Percentiles rank a stretch among this genome's conserved stretches.
Evolutionary conservation across 176 grass and related monocot species (phyloP).

Genomic region (Raddia guianensis): DNA sequence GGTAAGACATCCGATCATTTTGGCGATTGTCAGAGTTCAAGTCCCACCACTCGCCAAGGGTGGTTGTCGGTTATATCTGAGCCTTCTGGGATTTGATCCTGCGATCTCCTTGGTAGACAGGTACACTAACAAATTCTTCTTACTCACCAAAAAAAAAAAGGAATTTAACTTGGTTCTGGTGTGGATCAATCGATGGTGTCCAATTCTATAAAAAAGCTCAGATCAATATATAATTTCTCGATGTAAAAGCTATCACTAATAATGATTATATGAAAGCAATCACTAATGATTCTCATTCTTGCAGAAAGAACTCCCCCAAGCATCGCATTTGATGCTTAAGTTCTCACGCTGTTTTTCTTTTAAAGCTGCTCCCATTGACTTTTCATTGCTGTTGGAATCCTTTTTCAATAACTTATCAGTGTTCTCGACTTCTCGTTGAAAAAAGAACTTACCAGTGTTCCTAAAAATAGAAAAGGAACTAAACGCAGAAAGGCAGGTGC

Average conservation of each 20-base stretch:
- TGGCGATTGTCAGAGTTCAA: neutral
- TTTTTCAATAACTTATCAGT: constrained; percentile 18
- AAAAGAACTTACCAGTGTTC: constrained; percentile 28
- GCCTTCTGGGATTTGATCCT: constrained; percentile 11
- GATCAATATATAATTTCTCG: constrained; percentile 18
- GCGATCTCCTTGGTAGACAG: constrained; percentile 7
- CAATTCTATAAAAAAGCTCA: constrained; percentile 13
- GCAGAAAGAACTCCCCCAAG: constrained; percentile 33
- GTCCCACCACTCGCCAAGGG: neutral
- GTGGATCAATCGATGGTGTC: neutral
- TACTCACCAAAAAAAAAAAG: constrained; percentile 7
- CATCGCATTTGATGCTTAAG: constrained; percentile 53
- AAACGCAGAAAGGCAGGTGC: constrained; percentile 29
- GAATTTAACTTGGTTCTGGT: neutral
- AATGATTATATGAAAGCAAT: constrained; percentile 48
- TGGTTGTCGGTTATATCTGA: neutral
- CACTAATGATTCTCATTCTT: constrained; percentile 58
- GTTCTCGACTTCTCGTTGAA: neutral
- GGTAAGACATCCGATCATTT: neutral
- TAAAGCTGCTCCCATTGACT: constrained; percentile 29
- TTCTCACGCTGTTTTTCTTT: constrained; percentile 33
- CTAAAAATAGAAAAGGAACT: constrained; percentile 52
- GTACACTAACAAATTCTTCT: constrained; percentile 22
- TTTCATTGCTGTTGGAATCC: constrained; percentile 36
- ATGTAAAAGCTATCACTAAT: constrained; percentile 41